Evolutionary conservation across 2,329 filamentous ascomycete species (phyloP), one percentile per base, ranked within the genome.

Genomic region (Fusarium fracticaudum): DNA sequence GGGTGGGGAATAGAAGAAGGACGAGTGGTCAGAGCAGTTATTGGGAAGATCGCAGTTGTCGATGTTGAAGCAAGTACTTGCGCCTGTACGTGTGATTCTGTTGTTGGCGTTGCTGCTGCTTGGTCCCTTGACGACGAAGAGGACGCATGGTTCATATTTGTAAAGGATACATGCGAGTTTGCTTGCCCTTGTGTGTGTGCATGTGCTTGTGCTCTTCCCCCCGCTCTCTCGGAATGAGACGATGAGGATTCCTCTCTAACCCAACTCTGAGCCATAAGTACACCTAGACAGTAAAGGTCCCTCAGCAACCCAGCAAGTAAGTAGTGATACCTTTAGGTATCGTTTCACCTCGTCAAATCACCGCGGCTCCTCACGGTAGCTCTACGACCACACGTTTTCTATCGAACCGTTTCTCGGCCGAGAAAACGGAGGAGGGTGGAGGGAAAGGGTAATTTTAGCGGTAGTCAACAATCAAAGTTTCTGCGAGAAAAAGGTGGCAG

Each of bases 191-290:
- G 65, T 51, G 24, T 8, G 24, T 67, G 64, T 31, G 29, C 38
- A n/a, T 59, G 64, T 24, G 37, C 24, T 26, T 48, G 59, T 57
- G 51, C 41, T 72, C 55, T 59, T 35, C 55, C 57, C 51, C 60
- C 51, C 69, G 67, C 70, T 53, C 48, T 74, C 65, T 64, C 61
- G 33, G 67, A 54, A 57, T 64, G 69, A 64, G 76, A 65, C 69
- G 76, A 77, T 59, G 57, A 50, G 47, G 69, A 61, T 55, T 77
- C 72, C 64, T 78, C 63, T 47, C 75, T 75, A 45, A 77, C 37
- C 76, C 74, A 74, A 45, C 51, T 60, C 47, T 69, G 60, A 53
- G 73, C 73, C 75, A 77, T 57, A 57, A 76, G 44, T 38, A 41
- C 26, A 61, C 59, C 63, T 38, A 48, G 40, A 54, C 20, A 31